phyloP scores from a whole-genome alignment of 164 flowering plant species.

The Buxus sempervirens region DNA sequence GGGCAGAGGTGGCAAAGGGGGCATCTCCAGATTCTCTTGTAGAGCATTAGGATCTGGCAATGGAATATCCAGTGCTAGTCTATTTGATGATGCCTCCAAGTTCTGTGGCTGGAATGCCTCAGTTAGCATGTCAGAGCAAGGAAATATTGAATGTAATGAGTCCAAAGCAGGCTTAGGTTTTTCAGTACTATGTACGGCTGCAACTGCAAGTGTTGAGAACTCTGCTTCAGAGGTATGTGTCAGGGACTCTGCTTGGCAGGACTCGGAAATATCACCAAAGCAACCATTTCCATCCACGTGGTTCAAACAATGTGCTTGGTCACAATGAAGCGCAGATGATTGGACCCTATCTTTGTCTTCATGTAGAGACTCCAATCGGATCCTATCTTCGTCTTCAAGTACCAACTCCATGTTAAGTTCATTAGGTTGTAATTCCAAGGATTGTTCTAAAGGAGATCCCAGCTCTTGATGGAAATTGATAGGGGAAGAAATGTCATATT shows the following conservation, averaged over 20 bases:
- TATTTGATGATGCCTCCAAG: constrained; percentile 7
- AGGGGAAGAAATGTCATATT: constrained; percentile 7
- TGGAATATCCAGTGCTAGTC: constrained; percentile 8
- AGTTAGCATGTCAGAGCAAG: constrained; percentile 21
- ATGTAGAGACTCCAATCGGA: not conserved
- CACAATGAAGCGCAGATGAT: constrained; percentile 5
- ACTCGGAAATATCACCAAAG: constrained; percentile 15
- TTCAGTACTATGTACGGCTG: constrained; percentile 16
- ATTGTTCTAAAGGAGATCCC: not conserved
- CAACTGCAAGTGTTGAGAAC: constrained; percentile 9
- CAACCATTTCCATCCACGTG: constrained; percentile 13
- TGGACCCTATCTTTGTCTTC: constrained; percentile 4
- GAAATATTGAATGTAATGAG: constrained; percentile 17
- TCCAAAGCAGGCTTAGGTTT: constrained; percentile 13
- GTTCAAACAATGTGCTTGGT: constrained; percentile 6
- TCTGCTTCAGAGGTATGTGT: constrained; percentile 21
- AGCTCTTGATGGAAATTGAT: constrained; percentile 1
- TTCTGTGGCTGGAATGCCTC: constrained; percentile 13
- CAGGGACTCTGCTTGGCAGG: constrained; percentile 13
- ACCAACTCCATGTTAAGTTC: not conserved
- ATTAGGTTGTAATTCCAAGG: not conserved
- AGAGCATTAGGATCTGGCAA: constrained; percentile 8
- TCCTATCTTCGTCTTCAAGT: constrained; percentile 6
- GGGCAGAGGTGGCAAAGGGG: constrained; percentile 92
- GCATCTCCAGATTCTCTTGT: constrained; percentile 38